A percentile compares a stretch with the other conserved stretches of the same genome.
These are phyloP conservation scores for Dianthus caryophyllus DNA, from an alignment of 148 eudicot genomes.

Conservation along the genomic window DNA sequence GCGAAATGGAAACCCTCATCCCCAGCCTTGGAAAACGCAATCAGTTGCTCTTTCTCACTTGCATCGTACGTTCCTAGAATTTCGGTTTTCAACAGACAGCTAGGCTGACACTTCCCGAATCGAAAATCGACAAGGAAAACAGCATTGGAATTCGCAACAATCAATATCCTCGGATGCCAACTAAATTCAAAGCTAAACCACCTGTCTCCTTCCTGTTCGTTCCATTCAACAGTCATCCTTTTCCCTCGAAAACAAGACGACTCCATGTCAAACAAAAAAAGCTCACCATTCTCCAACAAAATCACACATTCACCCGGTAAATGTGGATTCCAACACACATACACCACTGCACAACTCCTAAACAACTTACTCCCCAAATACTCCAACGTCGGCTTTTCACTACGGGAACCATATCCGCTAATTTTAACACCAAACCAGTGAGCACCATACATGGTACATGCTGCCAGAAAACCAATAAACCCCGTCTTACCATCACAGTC, in stretches of 20 bases:
- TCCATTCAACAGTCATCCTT: slow-evolving; percentile 42
- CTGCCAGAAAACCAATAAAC: slow-evolving; percentile 57
- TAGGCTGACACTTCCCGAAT: slow-evolving; percentile 28
- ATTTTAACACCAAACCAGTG: slow-evolving; percentile 48
- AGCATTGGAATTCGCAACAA: slow-evolving; percentile 52
- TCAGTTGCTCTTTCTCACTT: slow-evolving; percentile 42
- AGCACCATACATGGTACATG: slow-evolving; percentile 53
- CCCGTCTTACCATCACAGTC: slow-evolving; percentile 20
- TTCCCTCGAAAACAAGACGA: slow-evolving; percentile 30
- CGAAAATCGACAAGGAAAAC: slow-evolving; percentile 68
- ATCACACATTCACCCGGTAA: slow-evolving; percentile 56
- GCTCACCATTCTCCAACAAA: slow-evolving; percentile 58
- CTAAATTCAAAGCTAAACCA: slow-evolving; percentile 85
- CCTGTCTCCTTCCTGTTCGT: slow-evolving; percentile 25
- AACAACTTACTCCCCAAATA: slow-evolving; percentile 42
- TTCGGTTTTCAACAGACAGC: slow-evolving; percentile 48
- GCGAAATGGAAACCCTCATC: slow-evolving; percentile 43
- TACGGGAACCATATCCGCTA: slow-evolving; percentile 18
- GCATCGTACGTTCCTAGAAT: slow-evolving; percentile 18
- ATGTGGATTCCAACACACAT: slow-evolving; percentile 85
- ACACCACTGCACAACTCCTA: slow-evolving; percentile 39
- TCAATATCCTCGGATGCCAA: slow-evolving; percentile 69
- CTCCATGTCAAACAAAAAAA: slow-evolving; percentile 58
- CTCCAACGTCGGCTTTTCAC: slow-evolving; percentile 31
- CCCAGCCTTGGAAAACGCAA: slow-evolving; percentile 55